Evolutionary conservation across 768 basidiomycete species (phyloP).

Genomic region (Tulasnella sp.): DNA sequence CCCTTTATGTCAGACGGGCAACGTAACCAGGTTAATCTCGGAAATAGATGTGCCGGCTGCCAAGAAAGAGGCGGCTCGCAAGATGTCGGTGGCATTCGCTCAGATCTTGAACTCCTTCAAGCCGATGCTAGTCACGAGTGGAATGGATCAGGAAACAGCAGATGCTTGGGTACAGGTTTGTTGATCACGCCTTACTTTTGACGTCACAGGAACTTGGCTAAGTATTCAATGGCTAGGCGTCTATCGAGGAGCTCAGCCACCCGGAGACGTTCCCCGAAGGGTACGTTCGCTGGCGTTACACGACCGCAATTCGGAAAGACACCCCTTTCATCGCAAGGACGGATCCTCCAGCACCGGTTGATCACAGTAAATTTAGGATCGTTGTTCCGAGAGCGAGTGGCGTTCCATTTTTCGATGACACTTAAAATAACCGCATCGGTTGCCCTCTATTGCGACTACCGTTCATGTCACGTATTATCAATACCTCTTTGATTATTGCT

Average conservation of each 20-base stretch:
- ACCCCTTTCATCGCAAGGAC: conserved; percentile 4
- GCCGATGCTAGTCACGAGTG: conserved; percentile 7
- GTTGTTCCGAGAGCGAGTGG: not conserved
- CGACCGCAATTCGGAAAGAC: conserved; percentile 14
- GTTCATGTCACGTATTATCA: not conserved
- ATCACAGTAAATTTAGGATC: not conserved
- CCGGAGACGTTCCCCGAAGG: conserved; percentile 5
- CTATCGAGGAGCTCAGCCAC: conserved; percentile 8
- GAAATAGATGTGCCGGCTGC: not conserved
- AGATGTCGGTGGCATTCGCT: not conserved
- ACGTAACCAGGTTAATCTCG: not conserved
- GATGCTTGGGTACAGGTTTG: not conserved
- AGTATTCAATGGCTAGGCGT: not conserved
- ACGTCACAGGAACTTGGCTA: not conserved
- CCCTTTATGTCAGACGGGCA: not conserved
- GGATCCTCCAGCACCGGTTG: not conserved
- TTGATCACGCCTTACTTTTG: not conserved
- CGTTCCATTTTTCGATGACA: not conserved
- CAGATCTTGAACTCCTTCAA: conserved; percentile 14
- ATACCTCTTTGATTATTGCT: not conserved
- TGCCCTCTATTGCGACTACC: not conserved
- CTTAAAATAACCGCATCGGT: no score
- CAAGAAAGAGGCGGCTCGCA: not conserved
- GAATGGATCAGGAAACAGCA: not conserved
- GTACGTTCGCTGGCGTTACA: conserved; percentile 18